phyloP scores from a whole-genome alignment of 495 filamentous ascomycete genomes.

The Aspergillus asperescens region DNA sequence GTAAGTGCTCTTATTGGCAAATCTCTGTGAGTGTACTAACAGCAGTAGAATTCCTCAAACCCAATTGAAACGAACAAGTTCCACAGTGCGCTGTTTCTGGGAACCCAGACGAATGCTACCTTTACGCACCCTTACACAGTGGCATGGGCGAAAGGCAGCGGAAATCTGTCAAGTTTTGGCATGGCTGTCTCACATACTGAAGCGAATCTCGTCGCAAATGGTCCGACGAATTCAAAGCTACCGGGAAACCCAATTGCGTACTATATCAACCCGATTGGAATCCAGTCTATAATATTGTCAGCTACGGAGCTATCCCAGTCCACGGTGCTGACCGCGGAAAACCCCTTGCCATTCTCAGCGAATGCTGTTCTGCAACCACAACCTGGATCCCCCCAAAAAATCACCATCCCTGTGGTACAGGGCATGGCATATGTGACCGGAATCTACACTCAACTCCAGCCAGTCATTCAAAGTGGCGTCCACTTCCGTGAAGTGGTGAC shows the following conservation, averaged over 20 bases:
- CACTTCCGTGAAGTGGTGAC: conserved; percentile 64
- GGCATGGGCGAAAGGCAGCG: conserved; percentile 66
- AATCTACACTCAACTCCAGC: conserved; percentile 63
- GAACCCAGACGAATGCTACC: conserved; percentile 59
- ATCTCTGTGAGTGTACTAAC: not conserved
- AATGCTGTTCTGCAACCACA: conserved; percentile 60
- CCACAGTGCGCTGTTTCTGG: conserved; percentile 84
- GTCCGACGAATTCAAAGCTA: conserved; percentile 40
- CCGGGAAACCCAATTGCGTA: conserved; percentile 59
- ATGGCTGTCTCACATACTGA: conserved; percentile 71
- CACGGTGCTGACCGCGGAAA: conserved; percentile 58
- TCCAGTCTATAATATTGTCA: conserved; percentile 74
- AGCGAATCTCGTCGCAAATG: conserved; percentile 57
- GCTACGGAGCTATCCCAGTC: conserved; percentile 61
- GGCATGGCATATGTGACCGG: conserved; percentile 86
- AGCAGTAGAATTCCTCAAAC: conserved; percentile 33
- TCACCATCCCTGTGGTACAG: conserved; percentile 81
- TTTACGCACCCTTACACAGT: conserved; percentile 88
- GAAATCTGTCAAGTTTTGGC: conserved; percentile 65
- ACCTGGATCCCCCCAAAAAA: conserved; percentile 44
- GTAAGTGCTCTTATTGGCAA: conserved; percentile 32
- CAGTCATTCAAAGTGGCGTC: conserved; percentile 66
- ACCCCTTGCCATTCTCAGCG: conserved; percentile 62
- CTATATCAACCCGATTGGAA: conserved; percentile 76
- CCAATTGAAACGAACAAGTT: conserved; percentile 86